Percentiles rank a stretch among this genome's conserved stretches.
These are phyloP conservation scores for Lasiosphaeris hirsuta DNA, from an alignment of 495 filamentous ascomycete species.

Conservation along the genomic window DNA sequence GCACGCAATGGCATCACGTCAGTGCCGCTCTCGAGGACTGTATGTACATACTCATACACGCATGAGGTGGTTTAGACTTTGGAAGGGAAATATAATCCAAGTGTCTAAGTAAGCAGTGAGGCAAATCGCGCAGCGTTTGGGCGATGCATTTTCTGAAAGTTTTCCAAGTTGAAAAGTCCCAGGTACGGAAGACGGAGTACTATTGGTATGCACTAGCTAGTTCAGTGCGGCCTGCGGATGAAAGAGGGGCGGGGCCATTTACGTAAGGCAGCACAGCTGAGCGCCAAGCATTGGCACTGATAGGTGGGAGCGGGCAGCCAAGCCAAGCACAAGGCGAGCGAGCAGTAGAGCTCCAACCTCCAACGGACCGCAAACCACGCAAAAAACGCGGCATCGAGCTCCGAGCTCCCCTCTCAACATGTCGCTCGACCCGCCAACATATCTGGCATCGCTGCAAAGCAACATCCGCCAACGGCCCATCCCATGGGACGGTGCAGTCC, in stretches of 20 bases:
- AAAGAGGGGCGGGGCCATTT: background rate
- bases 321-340: background rate
- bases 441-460: slow-evolving; percentile 86
- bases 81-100: too few species aligned
- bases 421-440: slow-evolving; percentile 87
- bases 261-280: background rate
- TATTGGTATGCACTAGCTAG: too few species aligned
- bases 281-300: background rate
- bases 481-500: slow-evolving; percentile 95
- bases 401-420: slow-evolving; percentile 19
- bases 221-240: background rate
- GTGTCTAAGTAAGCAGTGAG: too few species aligned
- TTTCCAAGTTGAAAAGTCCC: too few species aligned
- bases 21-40: too few species aligned
- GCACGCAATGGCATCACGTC: too few species aligned
- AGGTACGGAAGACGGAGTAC: too few species aligned
- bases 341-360: slow-evolving; percentile 3
- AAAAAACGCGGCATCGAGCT: slow-evolving; percentile 9
- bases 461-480: slow-evolving; percentile 93
- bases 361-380: slow-evolving; percentile 10
- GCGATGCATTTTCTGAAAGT: too few species aligned
- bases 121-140: too few species aligned
- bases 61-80: too few species aligned
- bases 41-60: too few species aligned
- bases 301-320: background rate